Evolutionary conservation across 2,329 filamentous ascomycete species (phyloP).

Genomic region (Monosporascus ibericus): DNA sequence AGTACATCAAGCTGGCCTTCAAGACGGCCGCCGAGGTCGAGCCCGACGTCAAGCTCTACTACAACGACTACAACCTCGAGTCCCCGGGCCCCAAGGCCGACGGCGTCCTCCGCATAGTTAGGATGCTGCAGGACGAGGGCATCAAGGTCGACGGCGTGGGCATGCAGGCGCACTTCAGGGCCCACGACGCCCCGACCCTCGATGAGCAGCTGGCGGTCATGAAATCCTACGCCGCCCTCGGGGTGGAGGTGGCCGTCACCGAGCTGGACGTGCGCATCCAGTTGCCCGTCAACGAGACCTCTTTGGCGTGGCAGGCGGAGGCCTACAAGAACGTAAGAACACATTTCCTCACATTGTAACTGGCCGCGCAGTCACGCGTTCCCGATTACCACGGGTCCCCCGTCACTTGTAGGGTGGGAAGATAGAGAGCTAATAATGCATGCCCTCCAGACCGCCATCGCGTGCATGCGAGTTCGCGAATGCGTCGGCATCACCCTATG

Average conservation of each 20-base stretch:
- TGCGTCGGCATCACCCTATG: constrained; percentile 29
- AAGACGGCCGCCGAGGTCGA: constrained; percentile 39
- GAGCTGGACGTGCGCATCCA: constrained; percentile 46
- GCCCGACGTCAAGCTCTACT: constrained; percentile 48
- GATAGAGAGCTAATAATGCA: neutral
- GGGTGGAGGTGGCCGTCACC: constrained; percentile 47
- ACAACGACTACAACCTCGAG: constrained; percentile 56
- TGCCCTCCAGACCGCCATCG: constrained; percentile 15
- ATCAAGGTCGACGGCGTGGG: constrained; percentile 48
- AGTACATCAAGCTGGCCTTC: constrained; percentile 50
- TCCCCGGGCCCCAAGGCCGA: constrained; percentile 28
- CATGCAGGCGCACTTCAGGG: constrained; percentile 37
- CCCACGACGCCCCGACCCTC: constrained; percentile 33
- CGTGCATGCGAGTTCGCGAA: constrained; percentile 22
- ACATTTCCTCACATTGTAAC: neutral
- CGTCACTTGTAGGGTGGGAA: neutral
- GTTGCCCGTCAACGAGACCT: constrained; percentile 21
- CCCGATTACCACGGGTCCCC: neutral
- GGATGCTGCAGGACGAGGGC: constrained; percentile 28
- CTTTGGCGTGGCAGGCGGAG: constrained; percentile 22
- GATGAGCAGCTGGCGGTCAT: constrained; percentile 36
- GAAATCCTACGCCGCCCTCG: constrained; percentile 34
- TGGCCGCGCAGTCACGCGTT: no score
- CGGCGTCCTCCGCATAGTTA: constrained; percentile 28
- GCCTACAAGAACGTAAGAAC: constrained; percentile 20